Evolutionary conservation across 805 yeast species (phyloP).

Genomic region (Millerago galiae): DNA sequence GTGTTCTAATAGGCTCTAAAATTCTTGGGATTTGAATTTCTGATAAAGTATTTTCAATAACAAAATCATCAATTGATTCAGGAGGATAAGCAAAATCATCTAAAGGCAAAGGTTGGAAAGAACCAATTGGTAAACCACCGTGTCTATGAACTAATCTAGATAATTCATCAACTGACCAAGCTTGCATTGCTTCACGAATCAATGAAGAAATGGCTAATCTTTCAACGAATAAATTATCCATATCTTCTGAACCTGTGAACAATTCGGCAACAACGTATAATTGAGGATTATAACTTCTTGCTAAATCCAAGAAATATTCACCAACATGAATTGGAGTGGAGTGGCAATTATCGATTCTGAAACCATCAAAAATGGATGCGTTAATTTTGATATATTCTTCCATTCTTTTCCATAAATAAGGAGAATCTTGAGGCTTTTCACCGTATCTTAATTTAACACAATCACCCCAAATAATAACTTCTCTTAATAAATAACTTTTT

Average conservation of each 20-base stretch:
- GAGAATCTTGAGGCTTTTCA: slow-evolving; percentile 68
- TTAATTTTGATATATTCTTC: slow-evolving; percentile 61
- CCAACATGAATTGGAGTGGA: slow-evolving; percentile 96
- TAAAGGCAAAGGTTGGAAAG: slow-evolving; percentile 73
- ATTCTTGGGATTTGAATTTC: slow-evolving; percentile 65
- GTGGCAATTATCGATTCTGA: slow-evolving; percentile 92
- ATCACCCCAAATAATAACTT: slow-evolving; percentile 96
- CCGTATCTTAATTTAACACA: slow-evolving; percentile 94
- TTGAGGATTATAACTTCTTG: slow-evolving; percentile 78
- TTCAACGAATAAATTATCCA: slow-evolving; percentile 88
- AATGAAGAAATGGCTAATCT: slow-evolving; percentile 83
- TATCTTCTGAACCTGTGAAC: slow-evolving; percentile 85
- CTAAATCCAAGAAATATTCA: slow-evolving; percentile 78
- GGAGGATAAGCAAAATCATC: slow-evolving; percentile 70
- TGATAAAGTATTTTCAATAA: slow-evolving; percentile 32
- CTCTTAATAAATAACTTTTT: slow-evolving; percentile 80
- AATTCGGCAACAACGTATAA: slow-evolving; percentile 91
- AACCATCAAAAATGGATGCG: slow-evolving; percentile 77
- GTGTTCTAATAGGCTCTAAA: slow-evolving; percentile 69
- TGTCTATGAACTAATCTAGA: slow-evolving; percentile 83
- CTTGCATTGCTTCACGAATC: slow-evolving; percentile 96
- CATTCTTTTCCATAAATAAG: slow-evolving; percentile 87
- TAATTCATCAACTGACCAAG: slow-evolving; percentile 81
- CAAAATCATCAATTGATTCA: slow-evolving; percentile 17
- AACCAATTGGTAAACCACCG: slow-evolving; percentile 95